Evolutionary conservation across 2,329 filamentous ascomycete species (phyloP), one percentile per base, ranked within the genome.

Genomic region (Hymenoscyphus infarciens): DNA sequence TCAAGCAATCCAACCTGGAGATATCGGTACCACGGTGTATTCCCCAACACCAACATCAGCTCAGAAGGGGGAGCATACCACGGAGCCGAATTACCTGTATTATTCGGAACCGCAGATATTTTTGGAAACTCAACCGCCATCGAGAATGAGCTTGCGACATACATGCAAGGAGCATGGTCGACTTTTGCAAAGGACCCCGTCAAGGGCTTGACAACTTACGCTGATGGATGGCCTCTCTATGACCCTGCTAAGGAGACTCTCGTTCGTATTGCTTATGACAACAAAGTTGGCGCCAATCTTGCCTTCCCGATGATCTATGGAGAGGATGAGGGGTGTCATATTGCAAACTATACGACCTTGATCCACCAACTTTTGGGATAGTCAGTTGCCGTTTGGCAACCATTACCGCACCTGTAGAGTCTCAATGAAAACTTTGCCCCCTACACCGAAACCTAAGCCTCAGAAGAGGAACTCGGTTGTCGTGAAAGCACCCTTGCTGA

Each of bases 121-220:
- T 19, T 67, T 1, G 55, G 64, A 7, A 69, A 68, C 45, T 70
- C 69, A 6, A 59, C 62, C 7, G 66, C 67, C 31, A 68, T 70
- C 56, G 69, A 75, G 57, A 62, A 62, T 31, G 64, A 56, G 16
- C 61, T 75, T 4, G 67, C 65, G 35, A 59, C 63, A 27, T 75
- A 73, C 55, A 63, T 76, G 5, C 67, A 69, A 35, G 68, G 69
- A 10, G 75, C 74, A 5, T 77, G 74, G 75, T 66, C 73, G 0
- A 65, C 72, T 3, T 76, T 76, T 64, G 73, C 74, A 31, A 76
- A 72, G 56, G 68, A 76, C 63, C 71, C 74, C 2, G 63, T 60
- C 7, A 62, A 70, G 59, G 74, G 74, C 0, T 64, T 75, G 60
- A 56, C 61, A 31, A 60, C 56, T 16, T 71, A 69, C 64, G 56